These are phyloP conservation scores for Carallia brachiata DNA, from an alignment of 345 rosid species.

Conservation along the genomic window DNA sequence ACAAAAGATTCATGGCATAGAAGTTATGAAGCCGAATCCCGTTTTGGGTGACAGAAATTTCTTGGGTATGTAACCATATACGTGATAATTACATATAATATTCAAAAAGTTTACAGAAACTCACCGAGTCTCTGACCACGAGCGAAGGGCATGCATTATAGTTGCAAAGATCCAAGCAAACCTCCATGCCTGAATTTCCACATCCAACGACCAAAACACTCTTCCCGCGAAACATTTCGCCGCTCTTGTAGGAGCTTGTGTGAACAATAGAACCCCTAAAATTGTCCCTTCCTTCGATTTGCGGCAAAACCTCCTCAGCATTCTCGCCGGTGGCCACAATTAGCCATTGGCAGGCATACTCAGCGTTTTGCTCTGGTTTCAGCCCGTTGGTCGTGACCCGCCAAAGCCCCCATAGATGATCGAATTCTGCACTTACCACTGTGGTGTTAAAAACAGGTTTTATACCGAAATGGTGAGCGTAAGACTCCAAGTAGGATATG, in stretches of 20 bases:
- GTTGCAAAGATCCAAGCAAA: slow-evolving; percentile 84
- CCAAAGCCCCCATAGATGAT: slow-evolving; percentile 50
- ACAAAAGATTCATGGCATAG: not conserved
- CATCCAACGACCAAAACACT: slow-evolving; percentile 83
- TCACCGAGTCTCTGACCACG: slow-evolving; percentile 80
- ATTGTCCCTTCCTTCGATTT: slow-evolving; percentile 50
- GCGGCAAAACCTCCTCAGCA: slow-evolving; percentile 68
- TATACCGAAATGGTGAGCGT: slow-evolving; percentile 41
- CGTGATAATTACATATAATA: no score
- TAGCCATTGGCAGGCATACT: slow-evolving; percentile 62
- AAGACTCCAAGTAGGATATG: slow-evolving; percentile 53
- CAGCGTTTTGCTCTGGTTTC: slow-evolving; percentile 33
- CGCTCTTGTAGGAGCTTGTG: slow-evolving; percentile 59
- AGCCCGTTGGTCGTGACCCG: slow-evolving; percentile 45
- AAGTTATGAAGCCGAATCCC: not conserved
- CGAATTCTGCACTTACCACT: slow-evolving; percentile 62
- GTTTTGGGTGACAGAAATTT: not conserved
- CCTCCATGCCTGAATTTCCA: slow-evolving; percentile 97
- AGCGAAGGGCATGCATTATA: slow-evolving; percentile 60
- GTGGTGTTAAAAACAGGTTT: slow-evolving; percentile 49
- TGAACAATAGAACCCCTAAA: slow-evolving; percentile 61
- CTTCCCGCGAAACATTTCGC: slow-evolving; percentile 46
- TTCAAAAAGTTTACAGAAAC: slow-evolving; percentile 4
- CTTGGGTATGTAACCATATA: not conserved
- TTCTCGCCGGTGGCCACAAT: slow-evolving; percentile 85